Conservation (phyloP, 1,139 yeast genomes). For the Suhomyces guaymorum region DNA sequence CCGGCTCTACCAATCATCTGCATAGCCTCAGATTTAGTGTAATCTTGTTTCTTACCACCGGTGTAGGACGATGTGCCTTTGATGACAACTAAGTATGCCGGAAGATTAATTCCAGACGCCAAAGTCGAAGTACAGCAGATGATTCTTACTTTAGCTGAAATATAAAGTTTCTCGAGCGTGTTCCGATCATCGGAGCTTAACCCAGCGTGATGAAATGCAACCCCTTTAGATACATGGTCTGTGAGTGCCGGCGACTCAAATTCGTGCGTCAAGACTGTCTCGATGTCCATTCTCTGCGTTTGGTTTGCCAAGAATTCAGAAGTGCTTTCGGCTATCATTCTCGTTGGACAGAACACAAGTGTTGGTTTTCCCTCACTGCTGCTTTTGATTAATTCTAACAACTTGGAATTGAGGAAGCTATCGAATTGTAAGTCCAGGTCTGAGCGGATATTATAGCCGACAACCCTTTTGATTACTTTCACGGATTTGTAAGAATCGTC, state of each 20-base stretch:
- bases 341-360: constrained; percentile 54
- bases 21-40: constrained; percentile 55
- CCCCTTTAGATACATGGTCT: constrained; percentile 31
- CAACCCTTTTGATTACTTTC: constrained; percentile 38
- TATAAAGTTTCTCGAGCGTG: constrained; percentile 45
- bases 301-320: constrained; percentile 46
- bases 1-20: constrained; percentile 69
- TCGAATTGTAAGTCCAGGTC: constrained; percentile 19
- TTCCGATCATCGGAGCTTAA: constrained; percentile 45
- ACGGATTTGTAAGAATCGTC: constrained; percentile 53
- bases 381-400: constrained; percentile 31
- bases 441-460: constrained; percentile 36
- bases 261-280: too few species aligned
- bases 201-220: constrained; percentile 64
- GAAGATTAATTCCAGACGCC: constrained; percentile 63
- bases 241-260: constrained; percentile 32
- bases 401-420: not conserved
- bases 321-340: constrained; percentile 47
- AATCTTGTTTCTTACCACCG: constrained; percentile 48
- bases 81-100: constrained; percentile 59
- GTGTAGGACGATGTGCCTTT: constrained; percentile 59
- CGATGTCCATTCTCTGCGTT: too few species aligned
- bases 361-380: constrained; percentile 45
- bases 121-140: constrained; percentile 60
- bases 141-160: constrained; percentile 40